Base-by-base conservation (phyloP, 208 protist genomes). In the Lotmaria passim region DNA sequence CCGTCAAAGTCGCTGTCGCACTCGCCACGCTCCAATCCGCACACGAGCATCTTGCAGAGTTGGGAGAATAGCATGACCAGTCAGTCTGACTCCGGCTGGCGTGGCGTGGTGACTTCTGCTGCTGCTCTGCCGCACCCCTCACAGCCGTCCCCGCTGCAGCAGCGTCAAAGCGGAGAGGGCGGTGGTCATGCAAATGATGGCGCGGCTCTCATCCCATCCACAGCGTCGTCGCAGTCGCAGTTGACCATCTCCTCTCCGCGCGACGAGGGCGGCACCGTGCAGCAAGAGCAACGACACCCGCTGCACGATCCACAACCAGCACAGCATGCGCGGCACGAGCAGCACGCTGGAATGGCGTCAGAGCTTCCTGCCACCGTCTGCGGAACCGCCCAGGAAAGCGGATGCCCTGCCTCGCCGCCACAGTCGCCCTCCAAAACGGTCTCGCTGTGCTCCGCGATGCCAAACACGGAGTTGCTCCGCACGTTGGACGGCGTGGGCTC, bases 21-120 rank as follows among this genome's bases (percentile, higher is more conserved):
- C 15, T 39, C 52, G 21, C 64, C 39, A 14, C 52, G 39, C 1
- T 51, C 38, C 11, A 44, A 70, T 43, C 41, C 39, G 48, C 64
- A 64, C 33, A 50, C 39, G 0, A 68, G 39, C 31, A 55, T 46
- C 21, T 43, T 52, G 26, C 51, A 51, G 7, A 56, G 55, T 31
- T 47, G 46, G 52, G 47, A 64, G 38, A 58, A 17, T 17, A 73
- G 58, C 58, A 73, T 66, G 47, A n/a, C 36, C 19, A 51, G 57
- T 24, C 34, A 7, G 38, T 44, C 28, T 4, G 41, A 44, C 39
- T 38, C 43, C 23, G 30, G 21, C 21, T n/a, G 31, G 10, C 14
- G 19, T 4, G 23, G 30, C 4, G 28, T 10, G 11, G 46, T 28
- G 21, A 3, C 34, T 21, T 7, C 10, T n/a, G 21, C 34, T 43